Percentiles rank a stretch among this genome's conserved stretches.
Conservation (phyloP, 306 rosid genomes). For the Dryas alaskensis region DNA sequence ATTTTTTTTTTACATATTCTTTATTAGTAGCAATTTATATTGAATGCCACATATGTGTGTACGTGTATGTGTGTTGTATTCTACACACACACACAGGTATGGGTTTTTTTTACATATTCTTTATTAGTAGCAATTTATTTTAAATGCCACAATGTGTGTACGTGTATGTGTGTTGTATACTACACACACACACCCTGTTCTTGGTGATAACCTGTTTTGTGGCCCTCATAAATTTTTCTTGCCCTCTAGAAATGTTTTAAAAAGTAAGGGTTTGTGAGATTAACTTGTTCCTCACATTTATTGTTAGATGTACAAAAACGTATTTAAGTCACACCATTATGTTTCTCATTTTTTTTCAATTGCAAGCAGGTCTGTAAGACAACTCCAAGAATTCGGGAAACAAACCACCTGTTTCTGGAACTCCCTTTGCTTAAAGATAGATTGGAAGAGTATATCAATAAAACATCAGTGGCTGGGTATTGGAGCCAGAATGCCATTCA, state of each 20-base stretch:
- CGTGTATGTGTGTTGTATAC: too few species aligned
- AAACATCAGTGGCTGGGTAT: conserved; percentile 71
- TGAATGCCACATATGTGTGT: not conserved
- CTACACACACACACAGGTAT: conserved; percentile 40
- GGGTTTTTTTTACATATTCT: not conserved
- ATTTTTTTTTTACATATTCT: not conserved
- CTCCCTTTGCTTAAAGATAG: conserved; percentile 73
- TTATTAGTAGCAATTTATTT: not conserved
- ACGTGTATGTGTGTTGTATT: too few species aligned
- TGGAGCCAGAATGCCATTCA: conserved; percentile 99
- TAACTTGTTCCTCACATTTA: not conserved
- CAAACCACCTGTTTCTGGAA: conserved; percentile 90
- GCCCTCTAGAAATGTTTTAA: not conserved
- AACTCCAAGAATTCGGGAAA: conserved; percentile 74
- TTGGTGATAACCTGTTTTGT: not conserved
- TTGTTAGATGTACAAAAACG: not conserved
- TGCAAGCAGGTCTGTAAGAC: conserved; percentile 65
- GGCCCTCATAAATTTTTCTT: not conserved
- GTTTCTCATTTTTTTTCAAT: not conserved
- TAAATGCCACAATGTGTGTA: not conserved
- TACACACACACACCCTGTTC: too few species aligned
- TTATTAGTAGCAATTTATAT: not conserved
- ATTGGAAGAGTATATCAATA: conserved; percentile 63
- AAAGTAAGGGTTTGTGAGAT: not conserved
- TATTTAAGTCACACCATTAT: not conserved